phyloP scores from a whole-genome alignment of 768 basidiomycete species.

The Aureoboletus auriporus region DNA sequence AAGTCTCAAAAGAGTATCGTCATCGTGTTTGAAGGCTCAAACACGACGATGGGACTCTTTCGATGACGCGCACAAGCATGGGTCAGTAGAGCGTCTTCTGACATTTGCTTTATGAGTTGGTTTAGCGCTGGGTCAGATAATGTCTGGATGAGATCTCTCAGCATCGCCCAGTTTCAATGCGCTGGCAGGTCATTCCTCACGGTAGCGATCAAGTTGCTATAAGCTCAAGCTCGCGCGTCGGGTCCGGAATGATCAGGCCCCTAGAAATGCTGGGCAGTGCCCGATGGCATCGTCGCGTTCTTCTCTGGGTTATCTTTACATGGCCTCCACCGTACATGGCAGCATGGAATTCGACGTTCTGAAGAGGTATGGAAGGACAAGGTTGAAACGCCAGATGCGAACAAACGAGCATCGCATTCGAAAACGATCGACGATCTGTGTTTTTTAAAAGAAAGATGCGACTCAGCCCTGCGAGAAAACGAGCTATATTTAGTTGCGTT shows the following conservation, averaged over 20 bases:
- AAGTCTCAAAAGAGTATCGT: slow-evolving; percentile 97
- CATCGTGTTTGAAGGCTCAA: no score
- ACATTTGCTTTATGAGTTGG: not conserved
- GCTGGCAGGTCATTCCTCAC: slow-evolving; percentile 98
- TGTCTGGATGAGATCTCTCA: slow-evolving; percentile 97
- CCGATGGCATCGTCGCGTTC: slow-evolving; percentile 98
- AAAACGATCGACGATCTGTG: slow-evolving; percentile 72
- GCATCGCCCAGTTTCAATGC: slow-evolving; percentile 76
- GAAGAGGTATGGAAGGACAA: slow-evolving; percentile 99
- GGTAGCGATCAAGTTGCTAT: slow-evolving; percentile 99
- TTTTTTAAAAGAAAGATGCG: not conserved
- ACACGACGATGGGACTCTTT: no score
- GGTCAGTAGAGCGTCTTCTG: slow-evolving; percentile 47
- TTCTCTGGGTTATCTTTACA: slow-evolving; percentile 98
- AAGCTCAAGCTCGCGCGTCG: slow-evolving; percentile 79
- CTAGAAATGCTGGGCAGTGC: no score
- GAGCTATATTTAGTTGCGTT: no score
- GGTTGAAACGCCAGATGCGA: slow-evolving; percentile 98
- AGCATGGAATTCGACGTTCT: slow-evolving; percentile 84
- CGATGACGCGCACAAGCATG: slow-evolving; percentile 98
- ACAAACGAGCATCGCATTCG: slow-evolving; percentile 95
- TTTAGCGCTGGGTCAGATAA: slow-evolving; percentile 57
- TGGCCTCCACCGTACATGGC: slow-evolving; percentile 94
- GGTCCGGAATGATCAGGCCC: slow-evolving; percentile 98
- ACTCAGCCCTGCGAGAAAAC: slow-evolving; percentile 89